Conservation (phyloP, 2,329 filamentous ascomycete species). For the Alternaria metachromatica region DNA sequence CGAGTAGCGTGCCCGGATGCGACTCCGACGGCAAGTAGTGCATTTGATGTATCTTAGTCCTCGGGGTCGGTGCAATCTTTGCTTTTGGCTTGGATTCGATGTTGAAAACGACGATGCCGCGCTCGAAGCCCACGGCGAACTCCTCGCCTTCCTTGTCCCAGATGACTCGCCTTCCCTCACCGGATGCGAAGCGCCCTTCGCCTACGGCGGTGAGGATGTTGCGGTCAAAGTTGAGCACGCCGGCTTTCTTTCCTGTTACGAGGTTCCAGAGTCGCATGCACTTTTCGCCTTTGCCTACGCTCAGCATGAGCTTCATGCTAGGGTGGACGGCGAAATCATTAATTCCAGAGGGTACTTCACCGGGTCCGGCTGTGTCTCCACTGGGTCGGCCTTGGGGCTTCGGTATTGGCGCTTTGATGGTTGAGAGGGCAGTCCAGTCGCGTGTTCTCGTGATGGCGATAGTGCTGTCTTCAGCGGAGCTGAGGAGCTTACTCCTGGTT, state of each 20-base stretch:
- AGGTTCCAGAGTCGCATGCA: constrained; percentile 96
- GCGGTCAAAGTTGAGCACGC: constrained; percentile 83
- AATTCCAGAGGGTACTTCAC: constrained; percentile 82
- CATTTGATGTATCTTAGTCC: constrained; percentile 84
- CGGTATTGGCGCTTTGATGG: constrained; percentile 86
- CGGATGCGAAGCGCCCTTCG: constrained; percentile 76
- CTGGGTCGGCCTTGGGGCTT: constrained; percentile 81
- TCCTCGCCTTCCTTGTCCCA: constrained; percentile 82
- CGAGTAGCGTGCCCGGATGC: constrained; percentile 67
- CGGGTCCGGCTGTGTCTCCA: constrained; percentile 85
- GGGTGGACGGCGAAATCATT: constrained; percentile 97
- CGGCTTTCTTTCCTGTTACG: constrained; percentile 94
- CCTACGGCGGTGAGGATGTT: constrained; percentile 76
- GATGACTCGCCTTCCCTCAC: constrained; percentile 80
- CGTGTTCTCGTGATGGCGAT: constrained; percentile 85
- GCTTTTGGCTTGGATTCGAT: constrained; percentile 85
- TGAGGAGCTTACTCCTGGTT: constrained; percentile 83
- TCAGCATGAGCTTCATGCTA: constrained; percentile 95
- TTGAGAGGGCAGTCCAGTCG: constrained; percentile 87
- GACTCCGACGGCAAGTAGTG: constrained; percentile 67
- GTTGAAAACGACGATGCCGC: constrained; percentile 83
- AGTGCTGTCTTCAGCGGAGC: constrained; percentile 88
- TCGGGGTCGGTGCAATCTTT: constrained; percentile 69
- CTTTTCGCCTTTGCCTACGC: constrained; percentile 85
- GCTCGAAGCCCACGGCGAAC: constrained; percentile 88